Evolutionary conservation across 2,329 filamentous ascomycete genomes (phyloP).

Genomic region (Bipolaris victoriae): DNA sequence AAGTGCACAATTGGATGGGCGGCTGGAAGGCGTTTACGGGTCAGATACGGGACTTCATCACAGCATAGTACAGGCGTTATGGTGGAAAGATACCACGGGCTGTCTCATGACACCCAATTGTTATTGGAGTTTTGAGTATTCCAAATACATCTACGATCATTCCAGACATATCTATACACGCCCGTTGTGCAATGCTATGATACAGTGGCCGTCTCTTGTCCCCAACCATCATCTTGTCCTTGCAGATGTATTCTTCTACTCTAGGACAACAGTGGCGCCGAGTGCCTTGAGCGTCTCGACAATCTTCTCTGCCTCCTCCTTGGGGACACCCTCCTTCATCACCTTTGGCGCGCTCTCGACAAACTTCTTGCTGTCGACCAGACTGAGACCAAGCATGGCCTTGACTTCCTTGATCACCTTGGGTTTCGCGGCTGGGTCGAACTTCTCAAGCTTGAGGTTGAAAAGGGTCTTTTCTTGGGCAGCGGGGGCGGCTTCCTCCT

Average conservation of each 20-base stretch:
- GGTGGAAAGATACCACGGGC: constrained; percentile 41
- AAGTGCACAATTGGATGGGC: background rate
- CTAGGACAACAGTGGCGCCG: constrained; percentile 87
- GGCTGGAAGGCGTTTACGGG: constrained; percentile 4
- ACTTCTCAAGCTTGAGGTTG: constrained; percentile 89
- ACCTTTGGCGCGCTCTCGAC: constrained; percentile 97
- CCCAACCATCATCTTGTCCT: background rate
- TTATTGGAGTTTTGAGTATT: constrained; percentile 20
- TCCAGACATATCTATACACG: constrained; percentile 49
- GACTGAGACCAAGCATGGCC: constrained; percentile 86
- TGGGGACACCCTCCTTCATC: constrained; percentile 98
- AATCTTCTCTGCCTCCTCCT: constrained; percentile 99
- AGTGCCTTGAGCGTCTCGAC: constrained; percentile 91
- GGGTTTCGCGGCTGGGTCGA: constrained; percentile 88
- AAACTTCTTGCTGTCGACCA: constrained; percentile 99
- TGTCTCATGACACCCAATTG: constrained; percentile 24
- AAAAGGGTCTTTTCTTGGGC: constrained; percentile 96
- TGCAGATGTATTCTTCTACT: constrained; percentile 61
- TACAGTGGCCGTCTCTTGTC: constrained; percentile 32
- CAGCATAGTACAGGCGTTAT: constrained; percentile 37
- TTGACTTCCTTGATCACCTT: constrained; percentile 99
- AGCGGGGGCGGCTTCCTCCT: constrained; percentile 86
- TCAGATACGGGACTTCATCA: background rate
- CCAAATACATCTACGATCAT: constrained; percentile 42
- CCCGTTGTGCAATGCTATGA: constrained; percentile 42